Percentiles rank a stretch among this genome's conserved stretches.
Conservation (phyloP, 768 basidiomycete genomes). For the Suillus alpinus region DNA sequence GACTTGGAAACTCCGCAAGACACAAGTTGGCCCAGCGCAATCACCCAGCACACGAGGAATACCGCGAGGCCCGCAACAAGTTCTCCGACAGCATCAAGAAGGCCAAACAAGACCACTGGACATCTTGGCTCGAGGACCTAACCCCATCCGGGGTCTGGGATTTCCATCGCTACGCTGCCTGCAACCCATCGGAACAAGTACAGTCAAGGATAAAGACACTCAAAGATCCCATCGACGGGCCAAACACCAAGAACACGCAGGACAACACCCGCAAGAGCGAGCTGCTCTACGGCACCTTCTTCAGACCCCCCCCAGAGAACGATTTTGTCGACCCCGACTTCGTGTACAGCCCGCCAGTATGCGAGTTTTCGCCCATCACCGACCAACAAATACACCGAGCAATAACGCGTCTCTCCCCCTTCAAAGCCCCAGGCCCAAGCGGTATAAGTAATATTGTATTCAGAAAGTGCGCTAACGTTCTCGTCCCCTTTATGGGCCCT, state of each 20-base stretch:
- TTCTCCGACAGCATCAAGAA: conserved; percentile 5
- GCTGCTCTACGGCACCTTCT: conserved; percentile 16
- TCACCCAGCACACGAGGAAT: no score
- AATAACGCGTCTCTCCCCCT: conserved; percentile 27
- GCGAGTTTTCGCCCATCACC: no score
- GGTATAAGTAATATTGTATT: conserved; percentile 33
- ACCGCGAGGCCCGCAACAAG: no score
- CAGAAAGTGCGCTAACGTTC: conserved; percentile 18
- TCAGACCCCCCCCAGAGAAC: conserved; percentile 11
- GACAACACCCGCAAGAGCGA: conserved; percentile 16
- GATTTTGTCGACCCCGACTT: neutral
- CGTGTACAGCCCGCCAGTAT: conserved; percentile 4
- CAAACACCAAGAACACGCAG: neutral
- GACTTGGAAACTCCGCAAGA: neutral
- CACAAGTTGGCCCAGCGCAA: no score
- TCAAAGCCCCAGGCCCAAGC: conserved; percentile 33
- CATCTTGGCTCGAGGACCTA: conserved; percentile 19
- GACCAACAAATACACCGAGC: conserved; percentile 24
- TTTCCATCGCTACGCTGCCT: conserved; percentile 6
- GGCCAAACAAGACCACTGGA: conserved; percentile 23
- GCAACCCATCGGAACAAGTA: conserved; percentile 7
- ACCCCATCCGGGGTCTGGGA: conserved; percentile 18
- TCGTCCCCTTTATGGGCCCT: conserved; percentile 22
- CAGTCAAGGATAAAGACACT: neutral
- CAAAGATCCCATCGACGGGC: conserved; percentile 17